These are phyloP conservation scores for Pascua sp. DNA, from an alignment of 1,284 basidiomycete genomes.

Conservation along the genomic window DNA sequence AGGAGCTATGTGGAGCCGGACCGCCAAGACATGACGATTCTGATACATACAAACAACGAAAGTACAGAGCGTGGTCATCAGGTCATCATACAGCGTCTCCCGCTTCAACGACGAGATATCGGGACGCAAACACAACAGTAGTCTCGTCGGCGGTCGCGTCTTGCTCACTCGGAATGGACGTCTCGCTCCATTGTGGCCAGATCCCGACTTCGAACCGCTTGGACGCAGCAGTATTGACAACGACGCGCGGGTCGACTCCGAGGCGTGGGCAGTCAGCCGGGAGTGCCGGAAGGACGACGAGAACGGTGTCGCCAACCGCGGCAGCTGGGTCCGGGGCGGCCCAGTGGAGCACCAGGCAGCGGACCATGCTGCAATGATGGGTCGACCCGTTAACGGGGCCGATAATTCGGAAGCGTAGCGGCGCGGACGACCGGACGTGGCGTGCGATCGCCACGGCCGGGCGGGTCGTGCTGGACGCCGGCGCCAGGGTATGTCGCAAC, in stretches of 20 bases:
- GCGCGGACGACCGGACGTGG: conserved; percentile 10
- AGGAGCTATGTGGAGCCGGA: background rate
- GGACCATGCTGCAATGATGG: conserved; percentile 20
- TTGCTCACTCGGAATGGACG: conserved; percentile 6
- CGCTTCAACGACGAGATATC: conserved; percentile 36
- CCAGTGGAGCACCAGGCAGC: conserved; percentile 14
- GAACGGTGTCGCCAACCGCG: conserved; percentile 1
- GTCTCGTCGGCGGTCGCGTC: background rate
- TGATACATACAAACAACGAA: background rate
- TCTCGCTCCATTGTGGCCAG: conserved; percentile 25
- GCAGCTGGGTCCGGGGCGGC: background rate
- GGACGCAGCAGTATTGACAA: background rate
- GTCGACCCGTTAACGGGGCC: conserved; percentile 12
- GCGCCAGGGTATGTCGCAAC: conserved; percentile 25
- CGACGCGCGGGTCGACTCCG: conserved; percentile 27
- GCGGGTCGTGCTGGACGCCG: conserved; percentile 10
- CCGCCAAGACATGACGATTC: background rate
- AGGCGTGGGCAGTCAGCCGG: conserved; percentile 27
- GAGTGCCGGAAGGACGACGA: conserved; percentile 24
- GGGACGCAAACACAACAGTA: conserved; percentile 27
- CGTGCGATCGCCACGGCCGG: conserved; percentile 9
- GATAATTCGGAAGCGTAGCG: conserved; percentile 9
- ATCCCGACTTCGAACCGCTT: conserved; percentile 28
- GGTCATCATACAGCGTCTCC: background rate
- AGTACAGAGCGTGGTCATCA: background rate